These are phyloP conservation scores for Inonotus obliquus DNA, from an alignment of 1,284 basidiomycete species.

Conservation along the genomic window DNA sequence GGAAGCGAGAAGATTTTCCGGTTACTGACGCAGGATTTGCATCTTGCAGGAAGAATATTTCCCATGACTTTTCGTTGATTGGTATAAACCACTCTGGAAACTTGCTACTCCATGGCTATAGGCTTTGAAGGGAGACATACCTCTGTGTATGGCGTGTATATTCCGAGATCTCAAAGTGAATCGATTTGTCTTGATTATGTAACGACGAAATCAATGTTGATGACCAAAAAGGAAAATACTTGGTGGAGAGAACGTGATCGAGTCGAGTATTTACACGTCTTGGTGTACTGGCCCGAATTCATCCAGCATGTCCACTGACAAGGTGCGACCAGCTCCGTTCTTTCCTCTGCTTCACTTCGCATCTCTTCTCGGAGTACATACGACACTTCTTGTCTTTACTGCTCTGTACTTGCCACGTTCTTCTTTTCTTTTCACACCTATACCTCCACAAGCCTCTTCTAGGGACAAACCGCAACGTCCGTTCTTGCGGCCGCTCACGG, in stretches of 20 bases:
- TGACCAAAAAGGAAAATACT: not conserved
- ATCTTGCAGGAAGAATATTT: too few species aligned
- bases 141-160: too few species aligned
- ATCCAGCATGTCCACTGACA: not conserved
- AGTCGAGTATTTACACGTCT: not conserved
- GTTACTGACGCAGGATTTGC: too few species aligned
- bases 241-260: not conserved
- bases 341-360: constrained; percentile 56
- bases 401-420: constrained; percentile 65
- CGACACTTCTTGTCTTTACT: constrained; percentile 59
- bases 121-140: too few species aligned
- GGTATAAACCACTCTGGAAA: too few species aligned
- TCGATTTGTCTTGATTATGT: too few species aligned
- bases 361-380: constrained; percentile 70
- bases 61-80: too few species aligned
- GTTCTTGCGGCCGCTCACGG: constrained; percentile 63
- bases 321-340: constrained; percentile 9
- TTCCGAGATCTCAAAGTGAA: too few species aligned
- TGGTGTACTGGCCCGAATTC: not conserved
- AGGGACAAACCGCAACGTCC: constrained; percentile 60
- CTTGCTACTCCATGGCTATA: too few species aligned
- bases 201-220: too few species aligned
- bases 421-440: constrained; percentile 39
- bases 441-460: constrained; percentile 36
- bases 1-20: too few species aligned